Evolutionary conservation across 129 eudicot species (phyloP).

Genomic region (Arctium minus): DNA sequence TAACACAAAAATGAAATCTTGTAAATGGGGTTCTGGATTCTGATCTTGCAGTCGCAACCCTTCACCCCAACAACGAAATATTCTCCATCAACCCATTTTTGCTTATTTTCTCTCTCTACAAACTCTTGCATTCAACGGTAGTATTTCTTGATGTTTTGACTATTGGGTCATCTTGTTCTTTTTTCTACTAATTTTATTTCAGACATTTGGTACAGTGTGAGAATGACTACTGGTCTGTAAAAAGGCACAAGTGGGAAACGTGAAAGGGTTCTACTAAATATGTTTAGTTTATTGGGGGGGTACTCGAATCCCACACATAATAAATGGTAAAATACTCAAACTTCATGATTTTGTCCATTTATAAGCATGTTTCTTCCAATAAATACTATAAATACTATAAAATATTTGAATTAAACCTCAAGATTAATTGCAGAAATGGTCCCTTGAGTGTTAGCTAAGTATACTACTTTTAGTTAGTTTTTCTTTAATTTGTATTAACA

Average conservation of each 20-base stretch:
- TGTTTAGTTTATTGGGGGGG: conserved; percentile 24
- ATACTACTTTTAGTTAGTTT: background rate
- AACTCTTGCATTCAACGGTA: conserved; percentile 23
- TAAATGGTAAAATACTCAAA: conserved; percentile 14
- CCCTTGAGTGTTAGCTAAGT: conserved; percentile 11
- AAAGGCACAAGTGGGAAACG: conserved; percentile 29
- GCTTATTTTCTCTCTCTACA: conserved; percentile 6
- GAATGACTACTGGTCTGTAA: conserved; percentile 34
- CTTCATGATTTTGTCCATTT: conserved; percentile 28
- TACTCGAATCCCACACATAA: conserved; percentile 15
- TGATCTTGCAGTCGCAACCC: conserved; percentile 46
- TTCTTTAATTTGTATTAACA: background rate
- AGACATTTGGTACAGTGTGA: conserved; percentile 24
- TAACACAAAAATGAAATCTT: conserved; percentile 33
- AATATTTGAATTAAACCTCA: background rate
- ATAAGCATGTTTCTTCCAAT: conserved; percentile 21
- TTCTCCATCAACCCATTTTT: conserved; percentile 22
- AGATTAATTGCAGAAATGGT: background rate
- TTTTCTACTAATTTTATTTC: conserved; percentile 1
- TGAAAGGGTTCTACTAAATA: conserved; percentile 27
- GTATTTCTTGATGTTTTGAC: conserved; percentile 16
- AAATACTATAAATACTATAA: background rate
- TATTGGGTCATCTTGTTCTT: conserved; percentile 12
- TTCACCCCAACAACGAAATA: conserved; percentile 17
- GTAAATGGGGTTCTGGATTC: conserved; percentile 35